Conservation (phyloP, 148 eudicot genomes). For the Fagopyrum tataricum region DNA sequence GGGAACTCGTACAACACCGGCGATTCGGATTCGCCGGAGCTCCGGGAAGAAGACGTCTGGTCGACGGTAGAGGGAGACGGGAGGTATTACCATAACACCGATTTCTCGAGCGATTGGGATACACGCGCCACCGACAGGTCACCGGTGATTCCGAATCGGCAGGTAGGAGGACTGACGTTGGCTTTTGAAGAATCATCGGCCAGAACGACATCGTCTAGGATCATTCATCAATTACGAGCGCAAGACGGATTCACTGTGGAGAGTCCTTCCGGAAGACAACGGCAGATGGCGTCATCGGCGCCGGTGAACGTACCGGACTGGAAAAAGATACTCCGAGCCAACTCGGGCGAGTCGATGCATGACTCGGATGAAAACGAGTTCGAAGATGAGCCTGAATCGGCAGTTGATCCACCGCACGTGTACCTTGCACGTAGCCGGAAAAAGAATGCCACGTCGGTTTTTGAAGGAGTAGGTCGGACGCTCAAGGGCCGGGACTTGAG, state of each 20-base stretch:
- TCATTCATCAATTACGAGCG: conserved; percentile 55
- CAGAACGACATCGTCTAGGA: conserved; percentile 42
- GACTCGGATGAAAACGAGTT: conserved; percentile 50
- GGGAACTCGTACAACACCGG: conserved; percentile 19
- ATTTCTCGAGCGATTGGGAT: conserved; percentile 28
- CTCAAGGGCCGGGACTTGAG: conserved; percentile 89
- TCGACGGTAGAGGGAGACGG: conserved; percentile 40
- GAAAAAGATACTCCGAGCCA: conserved; percentile 70
- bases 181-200: conserved; percentile 52
- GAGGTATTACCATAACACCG: conserved; percentile 12
- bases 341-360: conserved; percentile 67
- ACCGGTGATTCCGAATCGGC: conserved; percentile 2
- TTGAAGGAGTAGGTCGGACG: conserved; percentile 83
- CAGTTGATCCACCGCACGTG: conserved; percentile 80
- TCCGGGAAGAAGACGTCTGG: conserved; percentile 79
- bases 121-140: conserved; percentile 26
- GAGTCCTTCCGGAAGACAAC: conserved; percentile 31
- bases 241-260: conserved; percentile 24
- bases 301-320: conserved; percentile 93
- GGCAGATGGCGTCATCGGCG: conserved; percentile 67
- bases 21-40: conserved; percentile 27
- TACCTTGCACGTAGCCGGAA: conserved; percentile 62
- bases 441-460: conserved; percentile 59
- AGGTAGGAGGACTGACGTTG: conserved; percentile 60
- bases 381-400: conserved; percentile 36